phyloP scores from a whole-genome alignment of 2,329 filamentous ascomycete species.

The Epichloe uncinata region DNA sequence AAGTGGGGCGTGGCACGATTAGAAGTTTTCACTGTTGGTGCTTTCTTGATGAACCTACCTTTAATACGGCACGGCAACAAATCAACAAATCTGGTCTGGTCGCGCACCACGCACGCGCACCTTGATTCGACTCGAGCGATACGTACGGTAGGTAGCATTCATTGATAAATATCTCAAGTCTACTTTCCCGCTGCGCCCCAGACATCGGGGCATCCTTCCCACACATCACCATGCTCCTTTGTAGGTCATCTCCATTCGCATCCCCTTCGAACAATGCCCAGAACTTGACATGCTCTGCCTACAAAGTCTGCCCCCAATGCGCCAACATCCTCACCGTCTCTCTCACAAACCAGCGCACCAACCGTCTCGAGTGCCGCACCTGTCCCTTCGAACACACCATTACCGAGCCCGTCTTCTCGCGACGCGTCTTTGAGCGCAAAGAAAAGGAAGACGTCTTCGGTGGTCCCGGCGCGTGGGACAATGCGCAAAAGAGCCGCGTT shows the following conservation, averaged over 20 bases:
- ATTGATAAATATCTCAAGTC: too few relatives aligned
- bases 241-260: conserved; percentile 27
- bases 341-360: conserved; percentile 41
- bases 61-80: too few relatives aligned
- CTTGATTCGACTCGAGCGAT: too few relatives aligned
- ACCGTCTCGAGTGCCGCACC: conserved; percentile 88
- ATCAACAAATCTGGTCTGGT: too few relatives aligned
- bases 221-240: conserved; percentile 46
- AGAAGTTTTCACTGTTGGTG: background rate
- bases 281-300: conserved; percentile 5
- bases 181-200: background rate
- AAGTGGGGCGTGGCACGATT: too few relatives aligned
- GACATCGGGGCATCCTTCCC: conserved; percentile 6
- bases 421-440: conserved; percentile 75
- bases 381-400: conserved; percentile 88
- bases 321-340: conserved; percentile 73
- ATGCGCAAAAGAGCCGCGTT: conserved; percentile 70
- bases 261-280: background rate
- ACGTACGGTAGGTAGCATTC: too few relatives aligned
- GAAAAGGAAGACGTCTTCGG: conserved; percentile 85
- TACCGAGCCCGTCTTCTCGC: conserved; percentile 63
- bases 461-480: conserved; percentile 77
- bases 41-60: background rate
- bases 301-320: conserved; percentile 65
- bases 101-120: too few relatives aligned